Percentiles rank a stretch among this genome's conserved stretches.
These are phyloP conservation scores for Pleurotus salmoneostramineus DNA, from an alignment of 768 basidiomycete genomes.

Conservation along the genomic window DNA sequence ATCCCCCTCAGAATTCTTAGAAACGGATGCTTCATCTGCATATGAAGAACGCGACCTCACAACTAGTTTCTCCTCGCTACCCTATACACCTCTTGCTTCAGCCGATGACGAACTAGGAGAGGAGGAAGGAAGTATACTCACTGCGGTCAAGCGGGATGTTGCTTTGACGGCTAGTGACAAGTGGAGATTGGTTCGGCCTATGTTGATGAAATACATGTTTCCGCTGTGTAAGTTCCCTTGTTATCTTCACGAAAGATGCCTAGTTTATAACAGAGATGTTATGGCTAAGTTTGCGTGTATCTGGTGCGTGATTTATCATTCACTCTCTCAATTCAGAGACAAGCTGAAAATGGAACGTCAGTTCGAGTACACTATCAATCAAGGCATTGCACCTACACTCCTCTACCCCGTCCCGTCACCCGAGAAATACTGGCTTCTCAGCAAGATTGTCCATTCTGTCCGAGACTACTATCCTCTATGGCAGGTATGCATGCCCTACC, in stretches of 20 bases:
- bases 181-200: constrained; percentile 73
- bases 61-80: constrained; percentile 24
- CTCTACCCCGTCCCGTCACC: constrained; percentile 79
- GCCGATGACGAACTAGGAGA: constrained; percentile 37
- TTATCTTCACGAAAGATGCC: neutral
- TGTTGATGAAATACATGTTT: constrained; percentile 85
- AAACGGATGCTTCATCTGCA: constrained; percentile 26
- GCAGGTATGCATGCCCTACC: constrained; percentile 54
- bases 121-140: constrained; percentile 31
- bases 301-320: constrained; percentile 28
- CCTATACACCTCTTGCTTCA: constrained; percentile 42
- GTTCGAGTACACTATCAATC: constrained; percentile 93
- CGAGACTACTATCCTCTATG: constrained; percentile 95
- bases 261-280: constrained; percentile 7
- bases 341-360: constrained; percentile 18
- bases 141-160: constrained; percentile 38
- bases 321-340: neutral
- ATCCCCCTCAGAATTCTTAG: constrained; percentile 43
- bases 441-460: constrained; percentile 75
- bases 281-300: constrained; percentile 35
- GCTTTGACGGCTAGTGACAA: constrained; percentile 72
- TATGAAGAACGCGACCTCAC: constrained; percentile 35
- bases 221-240: constrained; percentile 67
- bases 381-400: constrained; percentile 88
- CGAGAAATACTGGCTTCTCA: constrained; percentile 56